These are phyloP conservation scores for Saraca asoca DNA, from an alignment of 331 rosid species.

Conservation along the genomic window DNA sequence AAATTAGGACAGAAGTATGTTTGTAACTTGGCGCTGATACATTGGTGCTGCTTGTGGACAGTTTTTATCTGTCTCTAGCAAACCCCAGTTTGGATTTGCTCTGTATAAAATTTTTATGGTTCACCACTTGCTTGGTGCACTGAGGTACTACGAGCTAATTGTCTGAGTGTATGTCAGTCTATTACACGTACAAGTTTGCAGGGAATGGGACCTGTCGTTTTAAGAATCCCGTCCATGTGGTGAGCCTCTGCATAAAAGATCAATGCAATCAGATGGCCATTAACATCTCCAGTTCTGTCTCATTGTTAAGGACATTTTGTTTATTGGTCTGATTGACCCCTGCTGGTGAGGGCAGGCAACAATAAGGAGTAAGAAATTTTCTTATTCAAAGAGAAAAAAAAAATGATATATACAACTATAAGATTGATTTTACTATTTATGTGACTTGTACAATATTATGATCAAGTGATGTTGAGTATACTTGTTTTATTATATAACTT, in stretches of 20 bases:
- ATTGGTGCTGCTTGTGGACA: slow-evolving; percentile 36
- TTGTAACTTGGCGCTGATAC: slow-evolving; percentile 33
- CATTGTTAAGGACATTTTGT: slow-evolving; percentile 64
- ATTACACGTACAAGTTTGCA: slow-evolving; percentile 37
- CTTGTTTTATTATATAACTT: too few species aligned
- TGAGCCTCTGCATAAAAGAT: slow-evolving; percentile 52
- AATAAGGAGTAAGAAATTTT: too few species aligned
- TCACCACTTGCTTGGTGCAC: slow-evolving; percentile 50
- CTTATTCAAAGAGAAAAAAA: too few species aligned
- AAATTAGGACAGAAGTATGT: slow-evolving; percentile 37
- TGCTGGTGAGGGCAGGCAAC: slow-evolving; percentile 25
- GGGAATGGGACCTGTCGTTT: slow-evolving; percentile 48
- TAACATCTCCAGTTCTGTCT: slow-evolving; percentile 56
- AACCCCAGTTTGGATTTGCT: slow-evolving; percentile 37
- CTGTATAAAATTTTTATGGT: slow-evolving; percentile 34
- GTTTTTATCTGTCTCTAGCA: slow-evolving; percentile 43
- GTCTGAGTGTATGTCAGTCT: slow-evolving; percentile 41
- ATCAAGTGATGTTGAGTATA: too few species aligned
- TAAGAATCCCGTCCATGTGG: slow-evolving; percentile 44
- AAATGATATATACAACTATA: too few species aligned
- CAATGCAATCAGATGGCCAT: slow-evolving; percentile 51
- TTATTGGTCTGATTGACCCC: slow-evolving; percentile 47
- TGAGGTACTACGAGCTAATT: slow-evolving; percentile 40
- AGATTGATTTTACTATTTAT: too few species aligned
- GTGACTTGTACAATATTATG: too few species aligned